Base-by-base conservation (phyloP, 2,329 filamentous ascomycete genomes). In the Clarireedia sp. region DNA sequence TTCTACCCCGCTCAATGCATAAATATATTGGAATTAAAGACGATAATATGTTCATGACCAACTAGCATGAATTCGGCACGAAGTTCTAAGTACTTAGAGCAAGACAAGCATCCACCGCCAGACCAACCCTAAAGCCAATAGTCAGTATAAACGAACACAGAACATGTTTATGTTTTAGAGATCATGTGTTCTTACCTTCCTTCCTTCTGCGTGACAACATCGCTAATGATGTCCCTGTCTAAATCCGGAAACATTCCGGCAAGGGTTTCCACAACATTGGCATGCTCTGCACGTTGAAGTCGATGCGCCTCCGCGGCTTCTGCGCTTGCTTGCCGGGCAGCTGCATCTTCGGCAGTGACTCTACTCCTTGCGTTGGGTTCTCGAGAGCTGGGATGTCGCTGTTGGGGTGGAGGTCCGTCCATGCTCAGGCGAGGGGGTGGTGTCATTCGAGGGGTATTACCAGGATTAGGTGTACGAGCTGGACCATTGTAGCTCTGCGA, bases 191-290 rank as follows among this genome's bases (percentile, higher is more conserved):
- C 87, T 74, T 71, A 92, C 90, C 89, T 83, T 68, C 94, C 95
- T 72, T 96, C 86, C 73, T 99, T 96, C 74, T 95, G 83, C 69
- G 92, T 85, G 24, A 99, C 94, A 41, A 99, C 94, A 73, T 99
- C 94, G 66, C 91, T 91, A 68, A 99, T 97, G 38, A 99, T 81
- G 48, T 99, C 95, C 66, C 84, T 83, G 70, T 99, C 94, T 50
- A 99, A 75, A 67, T 95, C 90, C 0, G 94, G 94, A 70, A 99
- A 99, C 94, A 99, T 99, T 64, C 90, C 87, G 48, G 89, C 85
- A 56, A 99, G 74, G 37, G 94, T 97, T 72, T 97, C 94, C 2
- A 97, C 92, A 7, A 99, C 85, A 64, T 90, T 92, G 53, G 82
- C 78, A 71, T 97, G 91, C 75, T 99, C 94, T 54, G 86, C 85